These are phyloP conservation scores for Candida hungchunana DNA, from an alignment of 805 yeast species.

Conservation along the genomic window DNA sequence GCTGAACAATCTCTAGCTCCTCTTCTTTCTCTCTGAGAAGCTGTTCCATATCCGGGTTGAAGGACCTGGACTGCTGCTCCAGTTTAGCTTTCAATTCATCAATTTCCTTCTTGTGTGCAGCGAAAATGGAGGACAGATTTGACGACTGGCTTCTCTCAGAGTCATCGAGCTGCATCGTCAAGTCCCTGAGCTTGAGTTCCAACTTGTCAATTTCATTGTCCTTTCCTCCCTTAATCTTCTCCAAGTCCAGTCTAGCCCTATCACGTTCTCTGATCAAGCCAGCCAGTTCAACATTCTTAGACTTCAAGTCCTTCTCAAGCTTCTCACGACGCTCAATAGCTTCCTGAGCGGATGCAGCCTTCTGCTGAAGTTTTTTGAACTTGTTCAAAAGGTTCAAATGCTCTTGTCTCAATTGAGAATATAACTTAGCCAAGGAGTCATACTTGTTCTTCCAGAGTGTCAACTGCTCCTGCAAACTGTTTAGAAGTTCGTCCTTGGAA, in stretches of 20 bases:
- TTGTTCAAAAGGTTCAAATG: slow-evolving; percentile 75
- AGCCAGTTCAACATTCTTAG: slow-evolving; percentile 83
- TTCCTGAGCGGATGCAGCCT: slow-evolving; percentile 87
- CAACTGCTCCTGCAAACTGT: slow-evolving; percentile 67
- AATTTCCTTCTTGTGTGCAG: slow-evolving; percentile 61
- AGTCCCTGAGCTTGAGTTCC: slow-evolving; percentile 58
- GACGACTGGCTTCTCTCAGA: slow-evolving; percentile 60
- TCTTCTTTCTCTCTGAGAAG: slow-evolving; percentile 63
- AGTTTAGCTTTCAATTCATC: slow-evolving; percentile 41
- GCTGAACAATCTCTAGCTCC: slow-evolving; percentile 74
- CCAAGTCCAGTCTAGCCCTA: slow-evolving; percentile 79
- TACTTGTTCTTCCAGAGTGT: slow-evolving; percentile 79
- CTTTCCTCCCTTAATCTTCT: slow-evolving; percentile 59
- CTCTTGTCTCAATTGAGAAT: slow-evolving; percentile 88
- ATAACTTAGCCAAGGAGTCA: slow-evolving; percentile 83
- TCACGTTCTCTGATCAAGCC: slow-evolving; percentile 88
- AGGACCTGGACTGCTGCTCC: slow-evolving; percentile 22
- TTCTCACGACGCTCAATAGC: slow-evolving; percentile 79
- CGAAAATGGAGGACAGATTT: slow-evolving; percentile 54
- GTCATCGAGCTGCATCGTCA: slow-evolving; percentile 53
- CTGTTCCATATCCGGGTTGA: slow-evolving; percentile 35
- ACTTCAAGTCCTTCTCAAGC: slow-evolving; percentile 75
- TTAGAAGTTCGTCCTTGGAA: slow-evolving; percentile 70
- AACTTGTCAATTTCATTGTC: slow-evolving; percentile 62
- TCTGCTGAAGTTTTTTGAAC: slow-evolving; percentile 77